Evolutionary conservation across 2,329 filamentous ascomycete genomes (phyloP).

Genomic region (Macrophomina pseudophaseolina): DNA sequence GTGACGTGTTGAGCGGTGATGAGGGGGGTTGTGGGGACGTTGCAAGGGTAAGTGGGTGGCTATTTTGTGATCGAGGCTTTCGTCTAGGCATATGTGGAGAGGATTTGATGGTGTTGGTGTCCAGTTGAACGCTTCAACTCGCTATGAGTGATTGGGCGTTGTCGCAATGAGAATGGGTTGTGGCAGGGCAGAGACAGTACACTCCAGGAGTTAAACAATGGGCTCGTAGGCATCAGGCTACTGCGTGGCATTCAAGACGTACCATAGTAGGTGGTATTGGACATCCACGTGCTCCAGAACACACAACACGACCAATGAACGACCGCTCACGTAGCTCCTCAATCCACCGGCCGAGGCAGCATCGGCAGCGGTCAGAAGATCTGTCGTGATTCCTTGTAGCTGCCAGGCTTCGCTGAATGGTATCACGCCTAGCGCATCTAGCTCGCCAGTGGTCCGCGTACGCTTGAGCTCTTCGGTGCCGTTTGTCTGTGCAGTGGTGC

Average conservation of each 20-base stretch:
- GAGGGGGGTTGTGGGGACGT: no score
- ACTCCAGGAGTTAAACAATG: no score
- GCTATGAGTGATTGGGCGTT: no score
- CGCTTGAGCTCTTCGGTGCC: slow-evolving; percentile 35
- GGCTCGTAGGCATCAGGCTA: no score
- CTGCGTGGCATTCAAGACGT: background rate
- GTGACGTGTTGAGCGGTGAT: no score
- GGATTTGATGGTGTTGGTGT: no score
- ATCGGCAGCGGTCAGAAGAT: slow-evolving; percentile 27
- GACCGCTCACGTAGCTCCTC: background rate
- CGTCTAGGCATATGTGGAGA: no score
- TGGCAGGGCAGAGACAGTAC: no score
- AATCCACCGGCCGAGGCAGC: background rate
- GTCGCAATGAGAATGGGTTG: no score
- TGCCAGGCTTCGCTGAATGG: slow-evolving; percentile 38
- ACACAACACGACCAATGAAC: slow-evolving; percentile 12
- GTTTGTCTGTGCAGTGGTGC: background rate
- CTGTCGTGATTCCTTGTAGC: slow-evolving; percentile 34
- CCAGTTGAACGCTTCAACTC: no score
- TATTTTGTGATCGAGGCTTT: no score
- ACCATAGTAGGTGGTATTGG: slow-evolving; percentile 21
- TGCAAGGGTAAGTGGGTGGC: no score
- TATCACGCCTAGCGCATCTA: slow-evolving; percentile 42
- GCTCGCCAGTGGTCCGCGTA: slow-evolving; percentile 41
- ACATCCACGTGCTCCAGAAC: slow-evolving; percentile 22